phyloP scores from a whole-genome alignment of 2,329 filamentous ascomycete genomes.

The Diaporthe vaccinii region DNA sequence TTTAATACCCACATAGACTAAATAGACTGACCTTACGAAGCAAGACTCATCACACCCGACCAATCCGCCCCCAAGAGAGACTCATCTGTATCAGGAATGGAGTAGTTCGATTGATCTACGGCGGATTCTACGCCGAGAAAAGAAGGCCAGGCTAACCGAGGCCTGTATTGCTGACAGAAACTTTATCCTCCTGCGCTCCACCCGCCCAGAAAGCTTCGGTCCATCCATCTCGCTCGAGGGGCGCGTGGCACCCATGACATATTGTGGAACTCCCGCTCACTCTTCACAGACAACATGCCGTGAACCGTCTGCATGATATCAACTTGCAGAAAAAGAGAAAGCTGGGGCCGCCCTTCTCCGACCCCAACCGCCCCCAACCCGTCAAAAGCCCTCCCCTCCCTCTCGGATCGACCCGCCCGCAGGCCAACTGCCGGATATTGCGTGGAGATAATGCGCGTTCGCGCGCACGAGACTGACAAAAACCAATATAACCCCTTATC shows the following conservation, averaged over 20 bases:
- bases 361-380: not conserved
- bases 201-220: not conserved
- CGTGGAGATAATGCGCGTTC: not conserved
- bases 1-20: no score
- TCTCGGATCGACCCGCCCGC: constrained; percentile 1
- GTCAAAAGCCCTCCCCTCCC: not conserved
- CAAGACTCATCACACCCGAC: not conserved
- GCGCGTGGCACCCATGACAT: not conserved
- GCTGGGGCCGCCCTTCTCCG: not conserved
- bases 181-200: not conserved
- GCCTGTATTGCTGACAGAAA: not conserved
- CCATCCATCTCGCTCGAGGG: no score
- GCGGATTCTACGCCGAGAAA: not conserved
- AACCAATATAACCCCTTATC: not conserved
- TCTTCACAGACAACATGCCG: not conserved
- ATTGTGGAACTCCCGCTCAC: not conserved
- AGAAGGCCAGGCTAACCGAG: not conserved
- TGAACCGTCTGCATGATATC: not conserved
- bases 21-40: no score
- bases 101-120: not conserved
- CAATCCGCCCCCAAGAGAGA: not conserved
- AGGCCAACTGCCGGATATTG: not conserved
- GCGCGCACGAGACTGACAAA: no score
- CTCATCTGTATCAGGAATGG: not conserved
- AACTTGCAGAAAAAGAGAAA: not conserved